These are phyloP conservation scores for Epichloe uncinata DNA, from an alignment of 2,329 filamentous ascomycete species.

Conservation along the genomic window DNA sequence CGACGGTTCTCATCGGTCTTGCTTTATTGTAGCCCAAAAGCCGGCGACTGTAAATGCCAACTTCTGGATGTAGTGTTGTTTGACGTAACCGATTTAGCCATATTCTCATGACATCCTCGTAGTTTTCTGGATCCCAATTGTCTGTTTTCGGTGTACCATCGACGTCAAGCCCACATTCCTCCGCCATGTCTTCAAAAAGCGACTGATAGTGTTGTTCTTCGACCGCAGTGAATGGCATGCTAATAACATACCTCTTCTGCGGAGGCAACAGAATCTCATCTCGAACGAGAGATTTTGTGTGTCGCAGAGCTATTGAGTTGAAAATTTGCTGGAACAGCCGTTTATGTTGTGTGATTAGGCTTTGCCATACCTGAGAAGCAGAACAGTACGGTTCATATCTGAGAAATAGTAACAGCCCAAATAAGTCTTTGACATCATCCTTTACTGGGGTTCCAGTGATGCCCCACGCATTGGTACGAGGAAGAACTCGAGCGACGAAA, in stretches of 20 bases:
- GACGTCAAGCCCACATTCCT: slow-evolving; percentile 50
- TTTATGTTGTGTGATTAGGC: slow-evolving; percentile 48
- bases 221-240: slow-evolving; percentile 76
- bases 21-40: slow-evolving; percentile 47
- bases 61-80: slow-evolving; percentile 74
- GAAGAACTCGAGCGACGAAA: slow-evolving; percentile 63
- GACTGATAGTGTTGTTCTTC: slow-evolving; percentile 82
- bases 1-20: slow-evolving; percentile 64
- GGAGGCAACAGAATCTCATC: slow-evolving; percentile 66
- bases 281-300: slow-evolving; percentile 72
- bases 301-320: slow-evolving; percentile 58
- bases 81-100: slow-evolving; percentile 72
- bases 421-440: slow-evolving; percentile 63
- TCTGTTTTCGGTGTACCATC: slow-evolving; percentile 48
- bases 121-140: slow-evolving; percentile 53
- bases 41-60: slow-evolving; percentile 53
- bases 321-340: slow-evolving; percentile 57
- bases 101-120: slow-evolving; percentile 58
- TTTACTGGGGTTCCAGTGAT: slow-evolving; percentile 80
- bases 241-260: slow-evolving; percentile 79
- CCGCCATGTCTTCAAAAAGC: slow-evolving; percentile 62
- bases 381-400: slow-evolving; percentile 63
- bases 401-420: slow-evolving; percentile 71
- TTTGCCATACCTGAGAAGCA: slow-evolving; percentile 51
- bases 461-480: slow-evolving; percentile 79